Base-by-base conservation (phyloP, 441 rosid genomes). In the Jatropha podagrica region DNA sequence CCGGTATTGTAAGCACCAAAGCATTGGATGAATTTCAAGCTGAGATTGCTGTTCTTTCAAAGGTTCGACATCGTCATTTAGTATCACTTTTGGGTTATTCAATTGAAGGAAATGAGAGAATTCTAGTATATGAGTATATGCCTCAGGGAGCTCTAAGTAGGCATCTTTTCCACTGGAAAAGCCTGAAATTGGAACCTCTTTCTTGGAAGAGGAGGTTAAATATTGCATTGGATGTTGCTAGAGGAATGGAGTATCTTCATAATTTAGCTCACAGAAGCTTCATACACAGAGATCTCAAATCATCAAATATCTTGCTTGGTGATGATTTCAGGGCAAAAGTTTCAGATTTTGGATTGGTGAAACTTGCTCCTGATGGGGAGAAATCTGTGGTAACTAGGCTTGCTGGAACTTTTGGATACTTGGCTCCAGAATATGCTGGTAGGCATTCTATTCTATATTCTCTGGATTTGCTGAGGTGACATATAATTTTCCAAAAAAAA, bases 371-470 rank as follows among this genome's bases (percentile, higher is more conserved):
- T 38, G 86, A 91, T 61, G 88, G 91, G 7, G 86, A 88, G 76
- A 87, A 86, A 71, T 89, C 96, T 27, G 78, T 91, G 13, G 88
- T 76, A 49, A 91, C 96, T 15, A 83, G 90, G 81, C 92, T 91
- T 75, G 96, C 94, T 7, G 96, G 96, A 37, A 91, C 94, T 59
- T 90, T 88, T 75, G 97, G 97, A 68, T 91, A 91, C 82, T 80
- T 91, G 65, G 97, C 97, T 18, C 97, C 97, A 38, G 96, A 91
- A 79, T 91, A 91, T 83, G 96, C 96, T 14, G 93, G 96, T 89
- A 80, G 71, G 84, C 63, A 52, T 79, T 74, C 66, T 32, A 70
- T 70, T 37, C 42, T 41, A 10, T 44, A 26, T 15, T 41, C 67
- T 68, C 40, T 66, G 11, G 32, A 32, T 40, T 66, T 67, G 7